phyloP scores from a whole-genome alignment of 768 basidiomycete genomes.

The Podaxis sp. region DNA sequence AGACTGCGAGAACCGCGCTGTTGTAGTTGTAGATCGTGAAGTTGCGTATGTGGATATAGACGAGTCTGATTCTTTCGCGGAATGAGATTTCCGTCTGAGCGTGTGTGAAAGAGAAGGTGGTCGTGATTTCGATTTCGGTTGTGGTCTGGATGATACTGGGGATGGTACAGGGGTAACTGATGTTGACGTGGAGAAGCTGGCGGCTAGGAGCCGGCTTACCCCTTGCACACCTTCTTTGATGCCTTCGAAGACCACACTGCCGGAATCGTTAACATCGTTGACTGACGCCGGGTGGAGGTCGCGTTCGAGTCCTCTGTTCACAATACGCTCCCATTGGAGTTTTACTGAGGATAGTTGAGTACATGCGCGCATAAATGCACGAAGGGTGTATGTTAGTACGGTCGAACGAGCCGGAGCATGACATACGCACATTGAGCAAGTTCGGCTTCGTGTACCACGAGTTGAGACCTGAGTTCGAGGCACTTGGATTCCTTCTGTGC shows the following conservation, averaged over 20 bases:
- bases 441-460: conserved; percentile 71
- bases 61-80: conserved; percentile 28
- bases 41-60: conserved; percentile 28
- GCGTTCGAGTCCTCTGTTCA: conserved; percentile 57
- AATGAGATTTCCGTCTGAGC: conserved; percentile 22
- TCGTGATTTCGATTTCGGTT: conserved; percentile 12
- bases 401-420: not conserved
- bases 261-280: not conserved
- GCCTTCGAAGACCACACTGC: conserved; percentile 42
- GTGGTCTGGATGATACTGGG: not conserved
- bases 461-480: conserved; percentile 76
- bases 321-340: conserved; percentile 81
- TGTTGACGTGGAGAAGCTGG: conserved; percentile 32
- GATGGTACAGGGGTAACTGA: conserved; percentile 6
- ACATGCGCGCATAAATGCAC: not conserved
- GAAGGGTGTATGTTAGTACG: not conserved
- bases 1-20: conserved; percentile 43
- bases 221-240: conserved; percentile 67
- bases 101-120: conserved; percentile 22
- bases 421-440: conserved; percentile 54
- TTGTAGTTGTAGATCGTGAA: conserved; percentile 21
- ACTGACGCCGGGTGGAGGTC: conserved; percentile 19
- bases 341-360: conserved; percentile 49
- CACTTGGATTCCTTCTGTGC: conserved; percentile 87
- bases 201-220: conserved; percentile 54